phyloP scores from a whole-genome alignment of 345 rosid species.

The Syzygium grande region DNA sequence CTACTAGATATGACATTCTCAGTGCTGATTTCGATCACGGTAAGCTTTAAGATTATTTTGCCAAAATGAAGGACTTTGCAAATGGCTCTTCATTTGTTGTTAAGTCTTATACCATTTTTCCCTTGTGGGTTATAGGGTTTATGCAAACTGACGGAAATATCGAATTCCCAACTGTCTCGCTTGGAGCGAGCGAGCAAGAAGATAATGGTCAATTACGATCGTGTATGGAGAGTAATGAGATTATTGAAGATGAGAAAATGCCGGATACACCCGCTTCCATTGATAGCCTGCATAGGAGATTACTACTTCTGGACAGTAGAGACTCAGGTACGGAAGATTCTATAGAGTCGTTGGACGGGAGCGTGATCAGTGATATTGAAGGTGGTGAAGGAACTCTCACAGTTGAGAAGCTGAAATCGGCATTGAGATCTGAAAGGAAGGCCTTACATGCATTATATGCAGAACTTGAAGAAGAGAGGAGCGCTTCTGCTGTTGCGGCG shows the following conservation, averaged over 20 bases:
- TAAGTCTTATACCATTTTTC: neutral
- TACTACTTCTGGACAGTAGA: conserved; percentile 40
- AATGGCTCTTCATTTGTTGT: neutral
- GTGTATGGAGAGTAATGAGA: conserved; percentile 33
- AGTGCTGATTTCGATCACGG: conserved; percentile 16
- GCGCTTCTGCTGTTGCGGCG: conserved; percentile 84
- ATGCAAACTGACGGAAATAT: neutral
- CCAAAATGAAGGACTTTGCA: neutral
- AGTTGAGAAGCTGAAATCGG: conserved; percentile 53
- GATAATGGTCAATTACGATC: neutral
- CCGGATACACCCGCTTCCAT: conserved; percentile 53
- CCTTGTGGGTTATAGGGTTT: neutral
- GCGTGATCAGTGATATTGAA: conserved; percentile 47
- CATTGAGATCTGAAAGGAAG: conserved; percentile 57
- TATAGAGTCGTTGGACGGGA: conserved; percentile 47
- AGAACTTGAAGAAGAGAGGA: conserved; percentile 95
- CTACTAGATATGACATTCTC: conserved; percentile 11
- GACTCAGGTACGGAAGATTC: conserved; percentile 45
- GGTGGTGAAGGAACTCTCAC: conserved; percentile 41
- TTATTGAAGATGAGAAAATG: conserved; percentile 49
- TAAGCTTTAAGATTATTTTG: conserved; percentile 11
- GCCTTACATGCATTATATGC: conserved; percentile 55
- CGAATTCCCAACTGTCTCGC: conserved; percentile 31
- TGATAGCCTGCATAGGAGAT: conserved; percentile 49
- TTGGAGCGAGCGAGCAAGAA: conserved; percentile 12